Evolutionary conservation across 1,284 basidiomycete species (phyloP), one percentile per base, ranked within the genome.

Genomic region (Trichosporon faecale): DNA sequence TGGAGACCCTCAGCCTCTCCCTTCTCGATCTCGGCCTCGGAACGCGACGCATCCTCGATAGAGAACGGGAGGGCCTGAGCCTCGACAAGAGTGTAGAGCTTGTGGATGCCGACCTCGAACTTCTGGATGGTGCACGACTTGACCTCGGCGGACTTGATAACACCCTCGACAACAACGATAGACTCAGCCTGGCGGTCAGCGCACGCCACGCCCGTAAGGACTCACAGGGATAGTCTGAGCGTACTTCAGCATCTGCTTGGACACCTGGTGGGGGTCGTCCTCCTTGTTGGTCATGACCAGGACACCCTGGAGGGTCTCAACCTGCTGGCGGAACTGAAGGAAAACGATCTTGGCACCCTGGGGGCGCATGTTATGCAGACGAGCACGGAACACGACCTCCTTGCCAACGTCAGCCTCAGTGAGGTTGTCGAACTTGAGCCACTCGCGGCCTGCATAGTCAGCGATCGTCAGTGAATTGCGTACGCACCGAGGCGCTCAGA

Each of bases 191-290:
- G 63, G 3, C 16, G n/a, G 69, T 78, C 67, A 77, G 74, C 66
- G 44, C 8, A 25, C 11, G 64, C 46, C 14, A 8, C n/a, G n/a
- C 35, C n/a, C 3, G 21, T 27, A 64, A 79, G 18, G 14, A 61
- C 57, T 75, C 66, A 79, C 79, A 44, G 90, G 86, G 65, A 99
- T 86, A 49, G 88, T 81, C 23, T 90, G 89, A 18, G 91, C 89
- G 91, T 92, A 99, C 84, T 96, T 98, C 68, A 94, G 89, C 97
- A 99, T 99, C 83, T 97, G 95, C 84, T 95, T 97, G 74, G 94
- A 98, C 18, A 99, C 88, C 76, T 91, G 91, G 70, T 90, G 91
- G 25, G 90, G 89, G 44, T 91, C 86, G 49, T 77, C 77, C 61
- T 82, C 83, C 46, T 76, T 76, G 57, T 70, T 72, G 27, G 79